These are phyloP conservation scores for Bonia amplexicaulis DNA, from an alignment of 176 grass and related monocot species.

Conservation along the genomic window DNA sequence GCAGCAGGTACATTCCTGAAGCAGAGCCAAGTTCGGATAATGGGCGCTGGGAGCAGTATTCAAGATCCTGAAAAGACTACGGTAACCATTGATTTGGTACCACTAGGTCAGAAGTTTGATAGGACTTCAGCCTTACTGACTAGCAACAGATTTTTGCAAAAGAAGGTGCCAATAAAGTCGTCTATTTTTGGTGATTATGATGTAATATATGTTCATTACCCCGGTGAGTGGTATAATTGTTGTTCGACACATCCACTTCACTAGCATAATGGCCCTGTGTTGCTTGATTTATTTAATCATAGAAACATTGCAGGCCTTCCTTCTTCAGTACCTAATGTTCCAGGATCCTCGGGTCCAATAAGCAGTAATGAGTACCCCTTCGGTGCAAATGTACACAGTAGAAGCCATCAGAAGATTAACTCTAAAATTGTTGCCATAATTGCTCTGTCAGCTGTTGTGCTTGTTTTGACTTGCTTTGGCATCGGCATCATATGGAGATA, in stretches of 20 bases:
- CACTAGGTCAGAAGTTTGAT: conserved; percentile 77
- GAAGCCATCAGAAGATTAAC: conserved; percentile 46
- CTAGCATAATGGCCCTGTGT: neutral
- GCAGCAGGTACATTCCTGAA: conserved; percentile 64
- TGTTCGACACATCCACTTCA: neutral
- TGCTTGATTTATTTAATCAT: conserved; percentile 27
- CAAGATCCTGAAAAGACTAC: conserved; percentile 65
- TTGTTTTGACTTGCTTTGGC: conserved; percentile 51
- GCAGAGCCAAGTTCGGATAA: conserved; percentile 81
- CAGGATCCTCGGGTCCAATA: conserved; percentile 44
- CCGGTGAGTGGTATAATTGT: conserved; percentile 41
- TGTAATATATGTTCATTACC: conserved; percentile 64
- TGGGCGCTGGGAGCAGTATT: conserved; percentile 60
- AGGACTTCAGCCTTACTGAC: conserved; percentile 65
- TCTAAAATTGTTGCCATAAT: conserved; percentile 59
- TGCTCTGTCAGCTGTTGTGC: conserved; percentile 55
- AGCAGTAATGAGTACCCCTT: conserved; percentile 49
- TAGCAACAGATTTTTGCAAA: conserved; percentile 70
- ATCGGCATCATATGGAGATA: conserved; percentile 53
- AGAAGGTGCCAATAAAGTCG: conserved; percentile 59
- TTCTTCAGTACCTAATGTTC: conserved; percentile 38
- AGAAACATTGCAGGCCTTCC: conserved; percentile 57
- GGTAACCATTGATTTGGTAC: conserved; percentile 68
- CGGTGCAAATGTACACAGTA: conserved; percentile 48
- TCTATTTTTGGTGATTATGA: conserved; percentile 67